Conservation (phyloP, 2,329 filamentous ascomycete genomes). For the Talaromyces sp. region DNA sequence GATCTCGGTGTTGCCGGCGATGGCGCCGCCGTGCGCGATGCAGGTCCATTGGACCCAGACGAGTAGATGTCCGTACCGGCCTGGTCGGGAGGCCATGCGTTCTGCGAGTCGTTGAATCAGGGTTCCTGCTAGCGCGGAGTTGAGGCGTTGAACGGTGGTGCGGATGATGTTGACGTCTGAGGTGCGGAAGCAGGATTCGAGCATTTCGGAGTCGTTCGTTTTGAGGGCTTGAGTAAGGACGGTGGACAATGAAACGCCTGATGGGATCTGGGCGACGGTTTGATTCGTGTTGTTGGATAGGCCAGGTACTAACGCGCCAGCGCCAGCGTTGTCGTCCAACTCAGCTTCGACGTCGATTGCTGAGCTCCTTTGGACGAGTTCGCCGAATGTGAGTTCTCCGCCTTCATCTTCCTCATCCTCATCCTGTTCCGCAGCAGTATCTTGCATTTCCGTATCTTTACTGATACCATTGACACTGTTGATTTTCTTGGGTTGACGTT, state of each 20-base stretch:
- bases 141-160: slow-evolving; percentile 85
- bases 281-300: slow-evolving; percentile 36
- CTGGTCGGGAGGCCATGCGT: slow-evolving; percentile 80
- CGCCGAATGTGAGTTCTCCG: slow-evolving; percentile 75
- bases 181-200: slow-evolving; percentile 88
- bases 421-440: slow-evolving; percentile 30
- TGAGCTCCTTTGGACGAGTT: slow-evolving; percentile 70
- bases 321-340: slow-evolving; percentile 47
- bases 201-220: slow-evolving; percentile 83
- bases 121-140: slow-evolving; percentile 75
- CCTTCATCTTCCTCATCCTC: slow-evolving; percentile 43
- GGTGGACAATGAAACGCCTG: slow-evolving; percentile 78
- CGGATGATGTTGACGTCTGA: slow-evolving; percentile 74
- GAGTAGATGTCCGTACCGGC: slow-evolving; percentile 85
- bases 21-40: slow-evolving; percentile 84
- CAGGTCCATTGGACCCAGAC: slow-evolving; percentile 96
- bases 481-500: slow-evolving; percentile 27
- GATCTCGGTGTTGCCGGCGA: slow-evolving; percentile 82
- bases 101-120: slow-evolving; percentile 84
- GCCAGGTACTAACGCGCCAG: slow-evolving; percentile 48
- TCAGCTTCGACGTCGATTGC: slow-evolving; percentile 68
- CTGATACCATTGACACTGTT: slow-evolving; percentile 6
- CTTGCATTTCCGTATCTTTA: slow-evolving; percentile 42
- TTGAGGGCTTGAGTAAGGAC: slow-evolving; percentile 91
- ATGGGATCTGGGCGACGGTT: slow-evolving; percentile 56